Conservation (phyloP, 2,329 filamentous ascomycete species). For the Ascochyta clinopodiicola region DNA sequence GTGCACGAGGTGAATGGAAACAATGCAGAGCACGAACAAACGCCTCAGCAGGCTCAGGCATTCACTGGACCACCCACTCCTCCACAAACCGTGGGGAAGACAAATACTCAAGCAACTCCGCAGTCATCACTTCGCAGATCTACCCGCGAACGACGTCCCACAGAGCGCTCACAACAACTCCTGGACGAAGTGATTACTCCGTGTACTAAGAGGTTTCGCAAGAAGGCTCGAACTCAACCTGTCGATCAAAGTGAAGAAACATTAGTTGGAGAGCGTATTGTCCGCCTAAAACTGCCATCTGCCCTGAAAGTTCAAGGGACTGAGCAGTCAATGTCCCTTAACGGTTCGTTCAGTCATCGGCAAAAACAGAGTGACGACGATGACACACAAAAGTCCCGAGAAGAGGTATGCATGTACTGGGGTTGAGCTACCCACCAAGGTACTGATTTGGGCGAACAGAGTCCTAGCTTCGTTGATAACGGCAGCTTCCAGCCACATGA, state of each 20-base stretch:
- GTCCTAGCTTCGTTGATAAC: background rate
- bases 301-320: too few relatives aligned
- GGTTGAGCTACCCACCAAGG: too few relatives aligned
- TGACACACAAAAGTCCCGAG: background rate
- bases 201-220: background rate
- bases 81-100: background rate
- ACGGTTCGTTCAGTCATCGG: constrained; percentile 3
- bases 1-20: constrained; percentile 1
- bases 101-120: background rate
- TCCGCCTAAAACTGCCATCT: background rate
- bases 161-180: background rate
- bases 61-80: background rate
- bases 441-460: background rate
- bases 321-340: constrained; percentile 2
- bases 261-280: background rate
- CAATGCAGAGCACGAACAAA: background rate
- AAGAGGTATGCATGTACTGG: too few relatives aligned
- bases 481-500: background rate
- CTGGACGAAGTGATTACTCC: background rate
- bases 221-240: background rate
- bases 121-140: constrained; percentile 5
- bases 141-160: background rate
- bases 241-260: background rate
- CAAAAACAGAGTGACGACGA: background rate
- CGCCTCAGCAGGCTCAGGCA: background rate